Conservation (phyloP, 768 basidiomycete genomes). For the Rubroboletus pulcherrimus region DNA sequence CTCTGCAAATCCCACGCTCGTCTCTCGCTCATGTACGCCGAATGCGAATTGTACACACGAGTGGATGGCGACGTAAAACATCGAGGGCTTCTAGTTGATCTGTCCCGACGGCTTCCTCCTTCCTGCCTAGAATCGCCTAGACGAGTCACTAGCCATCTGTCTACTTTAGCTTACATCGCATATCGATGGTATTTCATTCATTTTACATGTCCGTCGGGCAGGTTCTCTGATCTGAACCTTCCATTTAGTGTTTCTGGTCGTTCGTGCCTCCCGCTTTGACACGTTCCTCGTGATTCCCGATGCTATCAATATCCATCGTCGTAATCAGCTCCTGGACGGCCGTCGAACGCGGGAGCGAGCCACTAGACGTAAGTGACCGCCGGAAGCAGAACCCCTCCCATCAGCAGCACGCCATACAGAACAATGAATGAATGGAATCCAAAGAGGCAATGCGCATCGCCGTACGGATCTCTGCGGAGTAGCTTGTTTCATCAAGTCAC, state of each 20-base stretch:
- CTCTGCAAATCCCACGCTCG: constrained; percentile 30
- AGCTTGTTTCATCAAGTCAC: constrained; percentile 12
- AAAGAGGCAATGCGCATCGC: constrained; percentile 13
- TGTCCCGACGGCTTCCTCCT: constrained; percentile 16
- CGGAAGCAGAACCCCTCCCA: constrained; percentile 23
- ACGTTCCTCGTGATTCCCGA: constrained; percentile 17
- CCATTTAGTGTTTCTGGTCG: constrained; percentile 19
- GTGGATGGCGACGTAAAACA: constrained; percentile 25
- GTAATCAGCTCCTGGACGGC: constrained; percentile 15
- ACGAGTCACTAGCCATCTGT: background rate
- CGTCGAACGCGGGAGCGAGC: constrained; percentile 31
- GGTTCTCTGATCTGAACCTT: constrained; percentile 19
- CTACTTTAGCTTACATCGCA: constrained; percentile 13
- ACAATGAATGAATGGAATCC: constrained; percentile 25
- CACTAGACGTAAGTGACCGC: constrained; percentile 30
- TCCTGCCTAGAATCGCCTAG: constrained; percentile 1
- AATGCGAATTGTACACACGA: constrained; percentile 2
- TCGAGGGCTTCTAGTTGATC: constrained; percentile 11
- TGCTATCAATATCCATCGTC: constrained; percentile 20
- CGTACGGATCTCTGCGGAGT: constrained; percentile 16
- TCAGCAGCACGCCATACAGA: constrained; percentile 18
- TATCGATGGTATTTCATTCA: constrained; percentile 27
- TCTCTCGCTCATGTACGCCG: background rate
- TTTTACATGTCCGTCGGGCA: constrained; percentile 18
- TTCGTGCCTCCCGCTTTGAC: constrained; percentile 18